Conservation (phyloP, 495 filamentous ascomycete genomes). For the Daldinia vernicosa region DNA sequence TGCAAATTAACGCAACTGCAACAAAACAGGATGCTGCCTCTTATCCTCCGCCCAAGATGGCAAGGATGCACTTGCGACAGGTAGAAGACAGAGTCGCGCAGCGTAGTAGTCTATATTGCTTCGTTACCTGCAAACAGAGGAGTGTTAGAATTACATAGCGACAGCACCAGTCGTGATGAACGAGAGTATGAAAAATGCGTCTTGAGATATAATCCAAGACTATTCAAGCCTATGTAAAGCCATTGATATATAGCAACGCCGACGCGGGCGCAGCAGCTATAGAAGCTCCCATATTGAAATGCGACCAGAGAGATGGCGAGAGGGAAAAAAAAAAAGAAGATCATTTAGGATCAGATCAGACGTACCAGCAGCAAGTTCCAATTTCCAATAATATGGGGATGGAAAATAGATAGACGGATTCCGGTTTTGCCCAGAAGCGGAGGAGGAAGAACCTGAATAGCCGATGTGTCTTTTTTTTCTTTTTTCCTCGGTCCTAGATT, state of each 20-base stretch:
- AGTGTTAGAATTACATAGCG: slow-evolving; percentile 36
- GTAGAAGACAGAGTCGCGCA: slow-evolving; percentile 2
- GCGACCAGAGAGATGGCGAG: slow-evolving; percentile 6
- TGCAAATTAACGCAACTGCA: slow-evolving; percentile 22
- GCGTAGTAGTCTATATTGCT: slow-evolving; percentile 16
- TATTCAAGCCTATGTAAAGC: slow-evolving; percentile 24
- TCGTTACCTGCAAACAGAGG: slow-evolving; percentile 32
- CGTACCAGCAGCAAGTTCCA: slow-evolving; percentile 39
- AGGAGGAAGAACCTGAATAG: slow-evolving; percentile 48
- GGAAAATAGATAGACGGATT: slow-evolving; percentile 44
- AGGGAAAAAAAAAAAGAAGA: slow-evolving; percentile 6
- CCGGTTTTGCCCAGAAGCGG: slow-evolving; percentile 44
- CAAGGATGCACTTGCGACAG: slow-evolving; percentile 24
- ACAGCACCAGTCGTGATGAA: slow-evolving; percentile 4
- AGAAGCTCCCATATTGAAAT: slow-evolving; percentile 28
- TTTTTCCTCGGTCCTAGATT: slow-evolving; percentile 13
- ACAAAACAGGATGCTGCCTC: neutral
- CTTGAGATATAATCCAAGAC: slow-evolving; percentile 15
- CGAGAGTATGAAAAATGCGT: neutral
- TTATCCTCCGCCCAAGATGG: neutral
- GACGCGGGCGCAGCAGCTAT: slow-evolving; percentile 6
- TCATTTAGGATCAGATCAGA: slow-evolving; percentile 14
- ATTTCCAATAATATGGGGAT: slow-evolving; percentile 41
- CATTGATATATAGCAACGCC: slow-evolving; percentile 24
- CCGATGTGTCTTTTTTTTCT: slow-evolving; percentile 38